Evolutionary conservation across 352 stramenopile species (phyloP).

Genomic region (Globisporangium abappressorium): DNA sequence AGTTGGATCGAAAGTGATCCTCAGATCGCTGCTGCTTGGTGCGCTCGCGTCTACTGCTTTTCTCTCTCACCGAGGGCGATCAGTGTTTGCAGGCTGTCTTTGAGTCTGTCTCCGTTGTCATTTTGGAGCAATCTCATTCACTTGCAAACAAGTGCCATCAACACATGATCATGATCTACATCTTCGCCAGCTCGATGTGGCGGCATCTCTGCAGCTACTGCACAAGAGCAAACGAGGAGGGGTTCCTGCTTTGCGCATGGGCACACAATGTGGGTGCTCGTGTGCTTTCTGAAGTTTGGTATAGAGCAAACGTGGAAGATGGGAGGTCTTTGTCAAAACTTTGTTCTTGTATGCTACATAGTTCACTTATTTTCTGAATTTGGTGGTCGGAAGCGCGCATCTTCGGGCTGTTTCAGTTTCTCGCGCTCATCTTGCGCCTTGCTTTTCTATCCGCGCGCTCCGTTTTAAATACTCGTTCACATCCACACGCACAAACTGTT

Average conservation of each 20-base stretch:
- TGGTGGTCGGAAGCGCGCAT: neutral
- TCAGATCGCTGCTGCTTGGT: neutral
- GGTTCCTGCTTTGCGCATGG: no score
- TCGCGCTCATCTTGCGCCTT: neutral
- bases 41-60: neutral
- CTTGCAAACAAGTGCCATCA: no score
- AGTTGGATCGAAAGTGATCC: neutral
- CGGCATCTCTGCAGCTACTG: no score
- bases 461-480: constrained; percentile 8
- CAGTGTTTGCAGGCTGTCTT: neutral
- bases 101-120: neutral
- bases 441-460: neutral
- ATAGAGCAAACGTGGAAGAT: neutral
- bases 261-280: no score
- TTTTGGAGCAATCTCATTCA: no score
- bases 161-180: no score
- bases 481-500: constrained; percentile 6
- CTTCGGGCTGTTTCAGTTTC: neutral
- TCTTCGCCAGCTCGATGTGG: no score
- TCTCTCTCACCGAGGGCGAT: neutral
- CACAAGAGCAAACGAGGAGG: no score
- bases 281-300: neutral
- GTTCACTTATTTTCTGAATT: constrained; percentile 6
- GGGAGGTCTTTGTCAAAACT: constrained; percentile 3
- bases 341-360: constrained; percentile 4